phyloP scores from a whole-genome alignment of 2,329 filamentous ascomycete species.

The Alternaria brassicae region DNA sequence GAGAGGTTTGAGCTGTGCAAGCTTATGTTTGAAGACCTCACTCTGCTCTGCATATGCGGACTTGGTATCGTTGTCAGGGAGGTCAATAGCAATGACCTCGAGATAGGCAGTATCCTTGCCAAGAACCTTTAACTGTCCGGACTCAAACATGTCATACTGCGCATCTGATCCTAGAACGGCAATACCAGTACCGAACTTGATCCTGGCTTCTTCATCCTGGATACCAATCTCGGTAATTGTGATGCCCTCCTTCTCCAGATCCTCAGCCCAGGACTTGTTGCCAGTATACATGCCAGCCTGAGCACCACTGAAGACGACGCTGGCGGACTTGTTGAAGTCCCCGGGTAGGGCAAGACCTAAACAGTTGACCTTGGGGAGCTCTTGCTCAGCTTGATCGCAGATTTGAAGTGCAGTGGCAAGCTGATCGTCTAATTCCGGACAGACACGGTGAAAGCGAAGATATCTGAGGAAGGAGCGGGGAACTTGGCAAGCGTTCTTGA shows the following conservation, averaged over 20 bases:
- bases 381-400: slow-evolving; percentile 70
- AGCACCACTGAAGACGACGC: slow-evolving; percentile 69
- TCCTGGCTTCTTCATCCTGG: slow-evolving; percentile 55
- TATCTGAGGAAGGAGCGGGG: slow-evolving; percentile 90
- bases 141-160: slow-evolving; percentile 49
- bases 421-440: slow-evolving; percentile 76
- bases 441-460: slow-evolving; percentile 82
- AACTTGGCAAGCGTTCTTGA: slow-evolving; percentile 70
- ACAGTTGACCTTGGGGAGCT: slow-evolving; percentile 68
- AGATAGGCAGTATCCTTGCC: slow-evolving; percentile 41
- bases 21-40: slow-evolving; percentile 44
- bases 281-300: slow-evolving; percentile 54
- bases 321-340: slow-evolving; percentile 78
- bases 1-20: slow-evolving; percentile 56
- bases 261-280: slow-evolving; percentile 52
- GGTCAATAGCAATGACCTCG: slow-evolving; percentile 57
- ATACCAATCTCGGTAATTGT: slow-evolving; percentile 46
- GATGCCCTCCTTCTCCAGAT: slow-evolving; percentile 28
- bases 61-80: slow-evolving; percentile 52
- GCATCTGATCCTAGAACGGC: slow-evolving; percentile 55
- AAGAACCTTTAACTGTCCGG: slow-evolving; percentile 25
- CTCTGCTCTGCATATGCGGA: slow-evolving; percentile 56
- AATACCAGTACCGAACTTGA: slow-evolving; percentile 60
- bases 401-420: slow-evolving; percentile 70
- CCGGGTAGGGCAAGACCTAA: slow-evolving; percentile 70